Percentiles rank a stretch among this genome's conserved stretches.
Conservation (phyloP, 352 stramenopile species). For the Thalassiosira oceanica region DNA sequence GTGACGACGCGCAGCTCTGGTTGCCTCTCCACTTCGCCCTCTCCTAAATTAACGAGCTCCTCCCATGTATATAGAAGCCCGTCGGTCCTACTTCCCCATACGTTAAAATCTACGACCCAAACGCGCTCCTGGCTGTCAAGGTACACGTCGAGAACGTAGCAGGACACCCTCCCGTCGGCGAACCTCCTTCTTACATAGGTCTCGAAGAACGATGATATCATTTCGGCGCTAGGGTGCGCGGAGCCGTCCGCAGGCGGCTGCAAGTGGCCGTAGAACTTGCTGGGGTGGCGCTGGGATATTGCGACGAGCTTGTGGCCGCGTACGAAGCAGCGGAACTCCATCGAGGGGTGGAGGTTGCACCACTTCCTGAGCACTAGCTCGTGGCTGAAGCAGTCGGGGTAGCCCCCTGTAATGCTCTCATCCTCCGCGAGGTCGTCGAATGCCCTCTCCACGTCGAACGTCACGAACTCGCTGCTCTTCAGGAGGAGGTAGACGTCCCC, state of each 20-base stretch:
- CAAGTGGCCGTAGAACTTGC: slow-evolving; percentile 88
- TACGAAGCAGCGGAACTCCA: slow-evolving; percentile 94
- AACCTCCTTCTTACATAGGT: slow-evolving; percentile 43
- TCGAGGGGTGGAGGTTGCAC: slow-evolving; percentile 92
- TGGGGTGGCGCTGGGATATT: slow-evolving; percentile 89
- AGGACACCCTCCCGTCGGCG: slow-evolving; percentile 76
- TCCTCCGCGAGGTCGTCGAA: slow-evolving; percentile 80
- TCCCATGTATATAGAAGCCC: slow-evolving; percentile 91
- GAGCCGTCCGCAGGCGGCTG: slow-evolving; percentile 7
- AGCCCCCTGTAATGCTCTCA: neutral
- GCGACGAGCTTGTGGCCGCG: slow-evolving; percentile 82
- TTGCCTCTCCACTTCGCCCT: neutral
- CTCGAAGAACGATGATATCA: slow-evolving; percentile 73
- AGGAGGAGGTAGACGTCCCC: slow-evolving; percentile 79
- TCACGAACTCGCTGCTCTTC: slow-evolving; percentile 82
- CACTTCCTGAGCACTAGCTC: slow-evolving; percentile 93
- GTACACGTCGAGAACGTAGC: slow-evolving; percentile 93
- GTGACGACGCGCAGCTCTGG: slow-evolving; percentile 64
- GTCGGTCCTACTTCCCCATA: slow-evolving; percentile 90
- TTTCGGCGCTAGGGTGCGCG: slow-evolving; percentile 66
- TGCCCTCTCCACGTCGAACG: slow-evolving; percentile 87
- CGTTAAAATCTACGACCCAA: slow-evolving; percentile 93
- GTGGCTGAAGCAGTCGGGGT: slow-evolving; percentile 30
- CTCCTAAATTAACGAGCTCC: slow-evolving; percentile 68
- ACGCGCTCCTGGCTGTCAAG: slow-evolving; percentile 89